Evolutionary conservation across 805 yeast genomes (phyloP).

Genomic region (Zygoascus tannicola): DNA sequence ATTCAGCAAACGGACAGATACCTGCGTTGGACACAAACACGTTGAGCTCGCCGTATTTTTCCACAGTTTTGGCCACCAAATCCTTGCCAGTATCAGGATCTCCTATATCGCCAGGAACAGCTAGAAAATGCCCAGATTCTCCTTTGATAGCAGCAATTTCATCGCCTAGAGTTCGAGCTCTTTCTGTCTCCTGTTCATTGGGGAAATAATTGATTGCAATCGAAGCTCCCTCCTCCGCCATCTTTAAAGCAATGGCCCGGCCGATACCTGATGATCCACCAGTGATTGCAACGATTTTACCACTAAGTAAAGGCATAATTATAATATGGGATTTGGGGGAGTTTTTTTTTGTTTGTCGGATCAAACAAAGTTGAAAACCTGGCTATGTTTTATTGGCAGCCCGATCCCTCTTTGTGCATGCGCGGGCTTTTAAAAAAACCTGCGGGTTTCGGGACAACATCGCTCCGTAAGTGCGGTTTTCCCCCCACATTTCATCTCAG

Average conservation of each 20-base stretch:
- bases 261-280: slow-evolving; percentile 50
- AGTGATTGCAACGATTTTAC: slow-evolving; percentile 36
- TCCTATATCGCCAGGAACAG: slow-evolving; percentile 39
- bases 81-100: slow-evolving; percentile 31
- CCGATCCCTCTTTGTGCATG: too few species aligned
- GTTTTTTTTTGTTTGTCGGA: too few species aligned
- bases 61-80: slow-evolving; percentile 27
- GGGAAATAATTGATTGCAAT: slow-evolving; percentile 24
- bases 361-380: too few species aligned
- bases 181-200: slow-evolving; percentile 42
- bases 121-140: slow-evolving; percentile 21
- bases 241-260: slow-evolving; percentile 38
- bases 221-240: slow-evolving; percentile 40
- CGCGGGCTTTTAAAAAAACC: too few species aligned
- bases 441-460: too few species aligned
- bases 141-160: slow-evolving; percentile 21
- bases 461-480: too few species aligned
- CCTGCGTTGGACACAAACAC: slow-evolving; percentile 54
- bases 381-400: too few species aligned
- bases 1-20: slow-evolving; percentile 32
- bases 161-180: slow-evolving; percentile 50
- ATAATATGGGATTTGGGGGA: too few species aligned
- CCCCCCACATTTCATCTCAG: too few species aligned
- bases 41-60: slow-evolving; percentile 39
- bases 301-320: background rate